Evolutionary conservation across 2,329 filamentous ascomycete genomes (phyloP), one percentile per base, ranked within the genome.

Genomic region (Verticillium longisporum): DNA sequence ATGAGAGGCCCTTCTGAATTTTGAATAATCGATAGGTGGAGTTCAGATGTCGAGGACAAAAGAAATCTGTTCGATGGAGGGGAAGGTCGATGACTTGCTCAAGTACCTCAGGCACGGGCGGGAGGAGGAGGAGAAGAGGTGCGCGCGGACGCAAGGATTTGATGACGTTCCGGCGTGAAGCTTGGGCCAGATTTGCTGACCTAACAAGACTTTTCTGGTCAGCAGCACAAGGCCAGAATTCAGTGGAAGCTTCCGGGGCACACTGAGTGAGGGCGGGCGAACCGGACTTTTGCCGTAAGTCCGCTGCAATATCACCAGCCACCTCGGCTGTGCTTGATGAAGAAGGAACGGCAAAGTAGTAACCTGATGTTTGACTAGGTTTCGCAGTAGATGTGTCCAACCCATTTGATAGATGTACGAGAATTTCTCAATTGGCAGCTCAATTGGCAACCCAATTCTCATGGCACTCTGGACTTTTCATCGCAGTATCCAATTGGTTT

Each of bases 181-280:
- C 60, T 57, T n/a, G 33, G 45, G 18, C 45, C 45, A 50, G 45
- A 50, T 26, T 55, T 55, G 26, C 54, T 34, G 54, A 55, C 26
- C 26, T 55, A 34, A 55, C 26, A 33, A 33, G 26, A 14, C 15
- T 55, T 55, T 55, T 34, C 54, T 54, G 41, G 57, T 54, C 34
- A 41, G 54, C 26, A 55, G 54, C 26, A n/a, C 54, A 36, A 32
- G n/a, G 45, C 57, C 57, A 59, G 57, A 59, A 59, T 54, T 59
- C 31, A 11, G 57, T 64, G 61, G 62, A 63, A 65, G 62, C 63
- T 65, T 65, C 63, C 45, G 45, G 45, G 45, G 45, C 45, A 26
- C 18, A 10, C 18, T 50, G n/a, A 21, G 18, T 21, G 18, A 50
- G 45, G 18, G 45, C 45, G 45, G 45, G 11, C 7, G 45, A 50